Evolutionary conservation across 768 basidiomycete species (phyloP), one percentile per base, ranked within the genome.

Genomic region (Hydnomerulius pinastri): DNA sequence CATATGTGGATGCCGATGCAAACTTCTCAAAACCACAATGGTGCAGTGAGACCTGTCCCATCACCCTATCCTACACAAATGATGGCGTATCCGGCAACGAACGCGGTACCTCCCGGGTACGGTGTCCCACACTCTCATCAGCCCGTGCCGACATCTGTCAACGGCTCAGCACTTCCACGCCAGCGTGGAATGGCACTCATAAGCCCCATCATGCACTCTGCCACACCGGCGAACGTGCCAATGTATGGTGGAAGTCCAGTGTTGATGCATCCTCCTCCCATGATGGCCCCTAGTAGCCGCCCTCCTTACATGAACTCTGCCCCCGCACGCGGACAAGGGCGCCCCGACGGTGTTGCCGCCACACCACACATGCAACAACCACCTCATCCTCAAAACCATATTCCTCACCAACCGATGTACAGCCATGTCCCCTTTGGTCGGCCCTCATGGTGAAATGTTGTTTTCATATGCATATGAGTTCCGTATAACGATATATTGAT

Each of bases 171-270:
- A 6, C 72, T 65, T 28, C 64, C 59, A 25, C 71, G 82, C 43
- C 77, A 77, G 18, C 82, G 81, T 21, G 76, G 72, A 44, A 71
- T 87, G 69, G 67, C 79, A 12, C 69, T 86, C 65, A 79, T 90
- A 69, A 90, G 87, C 63, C 89, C 89, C n/a, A 79, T 78, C n/a
- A 76, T 87, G 71, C 69, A 79, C 28, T 79, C 79, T 63, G 77
- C 81, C n/a, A 71, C 72, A 20, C 69, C 77, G 44, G 61, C 59
- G 6, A 70, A 62, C 41, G 51, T 66, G 42, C 63, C 75, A 13
- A 83, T 89, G 79, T 90, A 88, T 65, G 77, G 74, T 5, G 70
- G 77, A 30, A 89, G 86, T 61, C 87, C 88, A 10, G 81, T 83
- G 15, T 65, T 90, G 65, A 79, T 90, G 74, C 86, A 73, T 43